A percentile compares a stretch with the other conserved stretches of the same genome.
Evolutionary conservation across 345 rosid species (phyloP).

Genomic region (Turnera subulata): DNA sequence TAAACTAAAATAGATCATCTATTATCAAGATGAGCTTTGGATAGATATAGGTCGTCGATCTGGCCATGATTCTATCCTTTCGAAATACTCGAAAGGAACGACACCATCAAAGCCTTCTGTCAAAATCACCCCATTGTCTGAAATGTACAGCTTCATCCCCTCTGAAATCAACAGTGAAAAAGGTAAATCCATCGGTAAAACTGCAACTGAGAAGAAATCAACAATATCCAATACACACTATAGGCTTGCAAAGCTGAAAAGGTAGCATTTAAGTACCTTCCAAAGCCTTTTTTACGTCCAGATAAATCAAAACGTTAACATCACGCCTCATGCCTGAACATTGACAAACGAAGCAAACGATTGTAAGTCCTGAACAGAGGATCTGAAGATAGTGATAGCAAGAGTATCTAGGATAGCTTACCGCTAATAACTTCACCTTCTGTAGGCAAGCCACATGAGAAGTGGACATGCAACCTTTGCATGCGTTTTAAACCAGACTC

Average conservation of each 20-base stretch:
- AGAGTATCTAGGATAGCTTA: conserved; percentile 20
- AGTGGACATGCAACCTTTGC: conserved; percentile 85
- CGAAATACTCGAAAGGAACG: conserved; percentile 60
- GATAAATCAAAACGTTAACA: conserved; percentile 65
- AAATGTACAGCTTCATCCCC: conserved; percentile 77
- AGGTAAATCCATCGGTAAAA: no score
- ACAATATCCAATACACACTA: neutral
- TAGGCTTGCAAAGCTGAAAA: neutral
- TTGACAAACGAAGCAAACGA: neutral
- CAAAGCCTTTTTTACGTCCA: conserved; percentile 71
- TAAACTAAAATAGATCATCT: no score
- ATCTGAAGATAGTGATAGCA: neutral
- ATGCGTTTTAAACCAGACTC: conserved; percentile 72
- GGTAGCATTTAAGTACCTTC: conserved; percentile 46
- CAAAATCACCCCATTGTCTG: conserved; percentile 81
- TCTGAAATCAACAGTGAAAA: conserved; percentile 28
- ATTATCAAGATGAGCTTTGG: conserved; percentile 4
- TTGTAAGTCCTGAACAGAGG: neutral
- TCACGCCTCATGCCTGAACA: conserved; percentile 72
- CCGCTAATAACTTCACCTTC: conserved; percentile 87
- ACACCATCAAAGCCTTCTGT: conserved; percentile 89
- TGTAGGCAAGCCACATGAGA: conserved; percentile 76
- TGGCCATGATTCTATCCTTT: conserved; percentile 86
- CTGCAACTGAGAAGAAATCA: neutral
- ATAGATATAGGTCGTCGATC: conserved; percentile 44